A percentile compares a stretch with the other conserved stretches of the same genome.
These are phyloP conservation scores for Straminergon stramineum DNA, from an alignment of 225 moss, liverwort and hornwort species.

Conservation along the genomic window DNA sequence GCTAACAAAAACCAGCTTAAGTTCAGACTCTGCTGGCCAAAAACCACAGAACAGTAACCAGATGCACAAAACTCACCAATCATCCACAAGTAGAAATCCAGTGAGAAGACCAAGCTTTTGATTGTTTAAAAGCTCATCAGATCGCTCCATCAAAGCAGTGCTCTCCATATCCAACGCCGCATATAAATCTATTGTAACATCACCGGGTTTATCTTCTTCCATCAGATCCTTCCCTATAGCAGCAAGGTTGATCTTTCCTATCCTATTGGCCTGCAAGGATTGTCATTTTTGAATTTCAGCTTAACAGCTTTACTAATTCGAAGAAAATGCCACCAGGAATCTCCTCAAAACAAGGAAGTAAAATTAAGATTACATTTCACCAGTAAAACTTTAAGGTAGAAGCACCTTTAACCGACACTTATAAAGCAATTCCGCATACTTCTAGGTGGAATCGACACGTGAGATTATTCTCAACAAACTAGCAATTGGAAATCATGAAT, in stretches of 20 bases:
- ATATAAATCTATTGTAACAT: constrained; percentile 95
- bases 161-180: constrained; percentile 96
- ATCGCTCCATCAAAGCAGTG: constrained; percentile 72
- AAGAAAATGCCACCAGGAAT: background rate
- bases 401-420: background rate
- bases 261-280: constrained; percentile 85
- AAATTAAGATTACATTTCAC: background rate
- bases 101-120: constrained; percentile 94
- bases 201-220: constrained; percentile 99
- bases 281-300: background rate
- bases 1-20: background rate
- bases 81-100: constrained; percentile 87
- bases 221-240: constrained; percentile 96
- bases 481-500: background rate
- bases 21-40: background rate
- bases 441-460: background rate
- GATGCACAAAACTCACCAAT: constrained; percentile 57
- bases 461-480: background rate
- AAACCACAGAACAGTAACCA: background rate
- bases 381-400: background rate
- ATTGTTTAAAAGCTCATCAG: constrained; percentile 71
- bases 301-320: background rate
- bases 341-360: background rate
- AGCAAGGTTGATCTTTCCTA: constrained; percentile 98
- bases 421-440: background rate